Base-by-base conservation (phyloP, 768 basidiomycete genomes). In the Leucosporidium scottii region DNA sequence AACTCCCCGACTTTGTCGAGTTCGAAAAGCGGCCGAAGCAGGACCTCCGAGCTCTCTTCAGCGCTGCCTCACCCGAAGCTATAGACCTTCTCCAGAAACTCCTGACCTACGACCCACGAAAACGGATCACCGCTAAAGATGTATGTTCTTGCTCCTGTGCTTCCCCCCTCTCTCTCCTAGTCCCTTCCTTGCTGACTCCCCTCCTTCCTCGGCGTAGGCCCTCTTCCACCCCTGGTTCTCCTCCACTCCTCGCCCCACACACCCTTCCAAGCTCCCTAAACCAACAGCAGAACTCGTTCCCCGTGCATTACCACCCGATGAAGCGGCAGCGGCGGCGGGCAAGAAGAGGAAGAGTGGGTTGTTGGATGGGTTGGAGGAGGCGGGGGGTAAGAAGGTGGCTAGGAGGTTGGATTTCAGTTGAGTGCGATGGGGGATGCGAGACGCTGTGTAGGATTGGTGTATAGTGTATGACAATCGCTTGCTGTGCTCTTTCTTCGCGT, bases 221-320 rank as follows among this genome's bases (percentile, higher is more conserved):
- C 85, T 99, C 21, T 78, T 83, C 58, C 93, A 98, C 75, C 80
- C 88, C 4, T 98, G 94, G 78, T 97, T 98, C 81, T 84, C 54
- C 53, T 48, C 56, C 30, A 3, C 7, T 5, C 74, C 75, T 1
- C 47, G 53, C 9, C 93, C 96, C 0, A 87, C 93, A 0, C 88
- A 90, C 70, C 92, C 92, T 0, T 87, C 86, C 12, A 88, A 90
- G 74, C 83, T 99, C 1, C 96, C 96, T 0, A 93, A 84, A 79
- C 85, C 64, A 70, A 74, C 56, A 18, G 80, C 78, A 51, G 81
- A 81, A 57, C 78, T 80, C 1, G 77, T 82, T 6, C 77, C 80
- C 0, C 81, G 85, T 34, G 85, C 89, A 7, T 63, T 82, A 13
- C 81, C 81, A 18, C 69, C 69, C 1, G 69, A 64, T 12, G 75